A percentile compares a stretch with the other conserved stretches of the same genome.
Conservation (phyloP, 768 basidiomycete genomes). For the Flagelloscypha sp. region DNA sequence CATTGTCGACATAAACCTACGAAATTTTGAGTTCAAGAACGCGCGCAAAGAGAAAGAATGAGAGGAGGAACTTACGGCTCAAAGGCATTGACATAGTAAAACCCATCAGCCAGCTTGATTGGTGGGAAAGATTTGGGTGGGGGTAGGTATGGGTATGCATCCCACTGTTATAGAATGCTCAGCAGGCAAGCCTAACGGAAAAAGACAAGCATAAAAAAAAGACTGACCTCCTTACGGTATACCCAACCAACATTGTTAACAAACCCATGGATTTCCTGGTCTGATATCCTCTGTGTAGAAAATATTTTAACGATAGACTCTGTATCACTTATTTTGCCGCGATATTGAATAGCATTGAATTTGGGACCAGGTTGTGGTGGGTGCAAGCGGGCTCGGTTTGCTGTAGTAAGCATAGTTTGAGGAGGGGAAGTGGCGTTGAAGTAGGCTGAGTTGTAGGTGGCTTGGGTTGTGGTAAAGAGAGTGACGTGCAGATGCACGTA, state of each 20-base stretch:
- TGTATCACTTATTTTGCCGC: constrained; percentile 44
- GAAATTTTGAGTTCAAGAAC: constrained; percentile 4
- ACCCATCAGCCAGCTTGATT: constrained; percentile 63
- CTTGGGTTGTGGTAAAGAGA: constrained; percentile 66
- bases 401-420: constrained; percentile 63
- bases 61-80: constrained; percentile 58
- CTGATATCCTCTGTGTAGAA: constrained; percentile 52
- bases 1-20: constrained; percentile 84
- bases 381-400: constrained; percentile 48
- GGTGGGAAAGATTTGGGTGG: constrained; percentile 67
- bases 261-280: constrained; percentile 47
- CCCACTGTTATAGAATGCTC: constrained; percentile 44
- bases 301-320: constrained; percentile 87
- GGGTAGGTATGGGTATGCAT: constrained; percentile 68
- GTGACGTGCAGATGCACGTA: constrained; percentile 89
- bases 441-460: constrained; percentile 53
- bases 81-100: constrained; percentile 90
- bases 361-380: constrained; percentile 68
- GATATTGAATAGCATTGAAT: constrained; percentile 85
- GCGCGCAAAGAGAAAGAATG: constrained; percentile 5
- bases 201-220: neutral
- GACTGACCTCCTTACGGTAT: constrained; percentile 56
- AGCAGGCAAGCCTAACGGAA: neutral
- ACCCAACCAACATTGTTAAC: constrained; percentile 67
- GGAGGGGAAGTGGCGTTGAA: constrained; percentile 51